Evolutionary conservation across 495 filamentous ascomycete genomes (phyloP), one percentile per base, ranked within the genome.

Genomic region (Xylaria acuta): DNA sequence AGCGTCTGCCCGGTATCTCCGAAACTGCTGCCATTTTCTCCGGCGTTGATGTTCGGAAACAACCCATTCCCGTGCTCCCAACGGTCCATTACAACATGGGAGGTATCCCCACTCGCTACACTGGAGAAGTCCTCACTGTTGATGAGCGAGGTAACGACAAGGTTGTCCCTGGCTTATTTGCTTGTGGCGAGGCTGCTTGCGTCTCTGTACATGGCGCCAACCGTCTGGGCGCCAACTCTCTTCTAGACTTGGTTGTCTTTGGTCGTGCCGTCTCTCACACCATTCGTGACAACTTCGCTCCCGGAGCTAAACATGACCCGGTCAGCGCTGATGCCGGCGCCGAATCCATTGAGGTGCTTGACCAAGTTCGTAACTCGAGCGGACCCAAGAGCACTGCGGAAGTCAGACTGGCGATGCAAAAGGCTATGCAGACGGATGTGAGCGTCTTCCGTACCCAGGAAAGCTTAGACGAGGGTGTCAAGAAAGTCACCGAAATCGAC

Each of bases 71-170:
- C 68, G 96, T 98, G 75, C 88, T 98, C 69, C 95, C 95, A 63
- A 98, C 95, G 58, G 96, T 97, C 78, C 96, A 98, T 87, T 98
- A 98, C 89, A 97, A 97, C 89, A 98, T 98, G 95, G 95, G 95
- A 82, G 95, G 95, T 87, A 97, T 98, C 78, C 95, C 95, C 59
- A 98, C 95, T 71, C 93, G 93, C 77, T 98, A 96, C 88, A 97
- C 93, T 71, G 95, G 95, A 81, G 94, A 98, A 84, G 95, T 98
- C 76, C 81, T 98, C 69, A 95, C 92, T 40, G 86, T 95, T 62
- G 94, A 97, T 77, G 89, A 90, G 79, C 77, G 86, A 40, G 96
- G 95, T 75, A 90, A 94, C 64, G 95, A 98, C 85, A 87, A 97
- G 88, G 91, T 97, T 75, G 96, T 98, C 25, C 93, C 94, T 67